These are phyloP conservation scores for Phytophthora aleatoria DNA, from an alignment of 352 stramenopile genomes.

Conservation along the genomic window DNA sequence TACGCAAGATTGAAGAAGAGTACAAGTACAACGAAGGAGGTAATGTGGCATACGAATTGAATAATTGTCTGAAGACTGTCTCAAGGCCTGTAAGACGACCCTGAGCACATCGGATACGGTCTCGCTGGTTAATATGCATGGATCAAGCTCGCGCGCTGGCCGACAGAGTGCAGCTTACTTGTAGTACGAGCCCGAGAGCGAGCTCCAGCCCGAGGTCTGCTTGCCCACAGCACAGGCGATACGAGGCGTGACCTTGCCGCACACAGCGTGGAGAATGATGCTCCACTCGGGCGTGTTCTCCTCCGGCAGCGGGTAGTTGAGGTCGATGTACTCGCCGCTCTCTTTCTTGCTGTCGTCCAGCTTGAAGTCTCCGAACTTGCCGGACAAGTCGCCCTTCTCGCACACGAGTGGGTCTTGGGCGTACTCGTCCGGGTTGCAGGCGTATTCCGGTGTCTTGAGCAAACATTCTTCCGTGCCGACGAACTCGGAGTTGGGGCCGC, in stretches of 20 bases:
- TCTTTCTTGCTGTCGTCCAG: slow-evolving; percentile 32
- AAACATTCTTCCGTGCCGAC: slow-evolving; percentile 42
- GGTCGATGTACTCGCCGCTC: slow-evolving; percentile 27
- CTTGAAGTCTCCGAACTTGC: slow-evolving; percentile 53
- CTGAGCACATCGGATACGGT: slow-evolving; percentile 25
- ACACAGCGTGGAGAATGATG: slow-evolving; percentile 57
- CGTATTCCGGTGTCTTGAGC: slow-evolving; percentile 42
- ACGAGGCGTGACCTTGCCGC: slow-evolving; percentile 39
- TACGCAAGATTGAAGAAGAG: slow-evolving; percentile 12
- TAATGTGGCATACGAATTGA: slow-evolving; percentile 29
- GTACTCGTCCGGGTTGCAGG: slow-evolving; percentile 49
- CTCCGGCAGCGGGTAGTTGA: slow-evolving; percentile 38
- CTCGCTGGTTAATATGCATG: not conserved
- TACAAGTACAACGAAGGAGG: slow-evolving; percentile 16
- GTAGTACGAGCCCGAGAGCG: slow-evolving; percentile 13
- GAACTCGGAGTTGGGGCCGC: slow-evolving; percentile 58
- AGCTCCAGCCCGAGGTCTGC: slow-evolving; percentile 18
- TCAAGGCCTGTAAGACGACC: slow-evolving; percentile 1
- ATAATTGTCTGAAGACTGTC: slow-evolving; percentile 16
- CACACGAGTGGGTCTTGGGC: slow-evolving; percentile 40
- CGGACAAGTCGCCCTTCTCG: slow-evolving; percentile 62
- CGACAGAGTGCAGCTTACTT: not conserved
- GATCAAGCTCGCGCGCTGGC: slow-evolving; percentile 6
- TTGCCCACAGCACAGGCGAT: slow-evolving; percentile 51
- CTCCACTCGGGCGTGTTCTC: slow-evolving; percentile 53